Conservation (phyloP, 305 asterid genomes). For the Plantago lanceolata region DNA sequence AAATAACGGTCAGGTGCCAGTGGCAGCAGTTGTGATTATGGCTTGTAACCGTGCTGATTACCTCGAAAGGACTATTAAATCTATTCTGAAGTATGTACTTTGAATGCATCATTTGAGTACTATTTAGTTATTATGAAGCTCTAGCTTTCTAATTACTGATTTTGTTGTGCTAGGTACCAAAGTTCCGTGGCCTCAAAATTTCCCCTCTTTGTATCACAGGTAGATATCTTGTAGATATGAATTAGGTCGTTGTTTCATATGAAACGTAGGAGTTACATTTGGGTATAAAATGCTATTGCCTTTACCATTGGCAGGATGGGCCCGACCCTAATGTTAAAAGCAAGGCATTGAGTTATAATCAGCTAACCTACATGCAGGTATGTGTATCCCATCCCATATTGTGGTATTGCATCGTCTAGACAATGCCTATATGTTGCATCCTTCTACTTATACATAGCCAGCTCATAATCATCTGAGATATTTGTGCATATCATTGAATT, state of each 20-base stretch:
- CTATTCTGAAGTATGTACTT: slow-evolving; percentile 73
- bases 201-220: slow-evolving; percentile 97
- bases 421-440: not conserved
- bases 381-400: slow-evolving; percentile 18
- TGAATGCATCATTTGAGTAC: slow-evolving; percentile 19
- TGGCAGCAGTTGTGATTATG: slow-evolving; percentile 95
- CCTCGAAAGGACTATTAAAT: slow-evolving; percentile 80
- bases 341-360: slow-evolving; percentile 78
- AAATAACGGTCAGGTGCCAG: slow-evolving; percentile 64
- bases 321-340: slow-evolving; percentile 67
- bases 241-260: slow-evolving; percentile 19
- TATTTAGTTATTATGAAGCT: slow-evolving; percentile 11
- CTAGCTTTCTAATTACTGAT: slow-evolving; percentile 26
- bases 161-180: slow-evolving; percentile 58
- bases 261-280: slow-evolving; percentile 18
- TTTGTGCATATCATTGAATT: not conserved
- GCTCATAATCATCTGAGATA: not conserved
- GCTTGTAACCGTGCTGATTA: slow-evolving; percentile 99
- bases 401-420: slow-evolving; percentile 6
- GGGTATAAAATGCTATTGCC: slow-evolving; percentile 19
- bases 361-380: slow-evolving; percentile 95
- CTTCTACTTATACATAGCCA: not conserved
- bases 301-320: slow-evolving; percentile 65
- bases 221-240: slow-evolving; percentile 26
- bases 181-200: slow-evolving; percentile 64